Conservation (phyloP, 192 early-diverging fungal genomes). For the Umbelopsis ramanniana region DNA sequence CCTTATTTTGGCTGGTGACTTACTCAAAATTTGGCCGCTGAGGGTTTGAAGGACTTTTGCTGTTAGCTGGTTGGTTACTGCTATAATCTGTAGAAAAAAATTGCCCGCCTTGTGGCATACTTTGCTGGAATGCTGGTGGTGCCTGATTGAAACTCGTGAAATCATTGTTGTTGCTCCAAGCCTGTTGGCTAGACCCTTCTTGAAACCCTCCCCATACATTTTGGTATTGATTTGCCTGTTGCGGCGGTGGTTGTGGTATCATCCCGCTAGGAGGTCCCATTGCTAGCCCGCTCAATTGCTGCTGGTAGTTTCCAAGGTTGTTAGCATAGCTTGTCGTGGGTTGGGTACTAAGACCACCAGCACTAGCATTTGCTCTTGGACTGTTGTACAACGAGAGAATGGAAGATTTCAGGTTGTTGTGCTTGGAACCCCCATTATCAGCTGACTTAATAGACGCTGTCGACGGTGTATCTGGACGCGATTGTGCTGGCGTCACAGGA, state of each 20-base stretch:
- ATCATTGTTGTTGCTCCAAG: neutral
- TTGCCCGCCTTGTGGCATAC: constrained; percentile 35
- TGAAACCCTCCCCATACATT: constrained; percentile 29
- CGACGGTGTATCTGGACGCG: constrained; percentile 2
- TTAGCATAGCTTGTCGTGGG: constrained; percentile 1
- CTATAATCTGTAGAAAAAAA: constrained; percentile 27
- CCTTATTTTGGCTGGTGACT: constrained; percentile 1
- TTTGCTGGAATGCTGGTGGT: constrained; percentile 2
- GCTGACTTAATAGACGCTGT: too few relatives aligned
- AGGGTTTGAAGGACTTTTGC: neutral
- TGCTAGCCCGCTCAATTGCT: constrained; percentile 33
- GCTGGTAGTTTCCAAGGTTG: constrained; percentile 24
- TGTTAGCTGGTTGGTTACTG: neutral
- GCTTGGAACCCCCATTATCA: constrained; percentile 14
- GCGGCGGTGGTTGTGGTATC: constrained; percentile 21
- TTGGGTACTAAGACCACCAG: neutral
- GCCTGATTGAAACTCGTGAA: constrained; percentile 20
- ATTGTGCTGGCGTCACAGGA: constrained; percentile 19
- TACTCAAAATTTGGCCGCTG: constrained; percentile 37
- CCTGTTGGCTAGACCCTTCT: neutral
- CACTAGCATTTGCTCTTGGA: neutral
- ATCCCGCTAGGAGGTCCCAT: constrained; percentile 23
- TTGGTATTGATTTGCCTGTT: constrained; percentile 3
- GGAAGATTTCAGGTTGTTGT: constrained; percentile 39
- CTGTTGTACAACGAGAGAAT: constrained; percentile 43